phyloP scores from a whole-genome alignment of 108 stramenopile species.

The Nannochloropsis salina region DNA sequence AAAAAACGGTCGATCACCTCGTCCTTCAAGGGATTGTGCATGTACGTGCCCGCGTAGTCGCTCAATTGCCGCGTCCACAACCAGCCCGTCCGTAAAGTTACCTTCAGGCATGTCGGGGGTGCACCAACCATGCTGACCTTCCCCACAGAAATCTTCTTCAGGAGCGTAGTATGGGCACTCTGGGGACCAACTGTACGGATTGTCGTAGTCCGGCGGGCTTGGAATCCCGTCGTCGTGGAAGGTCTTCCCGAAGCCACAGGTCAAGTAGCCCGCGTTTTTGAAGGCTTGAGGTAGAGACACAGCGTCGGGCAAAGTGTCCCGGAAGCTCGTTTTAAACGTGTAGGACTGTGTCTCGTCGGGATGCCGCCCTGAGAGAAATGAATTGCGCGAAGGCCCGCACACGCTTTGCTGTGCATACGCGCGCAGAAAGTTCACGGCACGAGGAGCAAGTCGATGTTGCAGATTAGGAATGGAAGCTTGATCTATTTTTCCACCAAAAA shows the following conservation, averaged over 20 bases:
- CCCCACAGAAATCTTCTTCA: not conserved
- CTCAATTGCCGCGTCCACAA: not conserved
- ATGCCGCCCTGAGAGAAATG: not conserved
- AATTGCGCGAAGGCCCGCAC: conserved; percentile 16
- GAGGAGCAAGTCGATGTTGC: not conserved
- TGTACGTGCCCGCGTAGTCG: not conserved
- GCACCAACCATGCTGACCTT: not conserved
- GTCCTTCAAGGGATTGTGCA: not conserved
- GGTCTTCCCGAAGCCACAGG: not conserved
- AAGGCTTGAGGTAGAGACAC: conserved; percentile 15
- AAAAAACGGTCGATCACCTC: not conserved
- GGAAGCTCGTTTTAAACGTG: not conserved
- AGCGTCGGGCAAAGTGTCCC: not conserved
- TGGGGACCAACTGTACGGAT: not conserved
- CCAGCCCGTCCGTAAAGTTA: conserved; percentile 4
- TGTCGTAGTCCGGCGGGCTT: conserved; percentile 16
- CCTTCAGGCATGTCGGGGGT: conserved; percentile 4
- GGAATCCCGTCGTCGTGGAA: not conserved
- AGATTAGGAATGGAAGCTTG: not conserved
- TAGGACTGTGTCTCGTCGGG: not conserved
- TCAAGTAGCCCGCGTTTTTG: conserved; percentile 14
- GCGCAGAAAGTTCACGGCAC: not conserved
- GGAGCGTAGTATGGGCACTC: conserved; percentile 9
- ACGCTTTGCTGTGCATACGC: not conserved
- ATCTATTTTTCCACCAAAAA: not conserved